A percentile compares a stretch with the other conserved stretches of the same genome.
These are phyloP conservation scores for Phytophthora cajani DNA, from an alignment of 352 stramenopile species.

Conservation along the genomic window DNA sequence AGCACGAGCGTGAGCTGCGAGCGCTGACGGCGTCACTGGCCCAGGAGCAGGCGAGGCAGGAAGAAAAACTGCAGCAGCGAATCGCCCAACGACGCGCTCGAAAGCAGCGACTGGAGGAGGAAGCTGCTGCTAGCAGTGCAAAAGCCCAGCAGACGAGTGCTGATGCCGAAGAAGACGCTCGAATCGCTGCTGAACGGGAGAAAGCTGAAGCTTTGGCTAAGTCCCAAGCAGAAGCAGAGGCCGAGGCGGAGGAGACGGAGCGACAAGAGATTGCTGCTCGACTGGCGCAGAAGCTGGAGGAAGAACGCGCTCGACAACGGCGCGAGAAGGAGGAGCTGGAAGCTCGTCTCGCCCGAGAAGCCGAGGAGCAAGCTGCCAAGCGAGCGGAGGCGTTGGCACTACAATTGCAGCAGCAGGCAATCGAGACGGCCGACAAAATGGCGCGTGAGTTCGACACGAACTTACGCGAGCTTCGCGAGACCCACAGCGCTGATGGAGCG, in stretches of 20 bases:
- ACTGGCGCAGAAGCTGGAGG: constrained; percentile 48
- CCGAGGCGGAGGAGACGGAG: constrained; percentile 43
- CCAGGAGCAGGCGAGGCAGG: constrained; percentile 65
- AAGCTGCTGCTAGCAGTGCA: constrained; percentile 20
- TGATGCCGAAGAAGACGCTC: constrained; percentile 20
- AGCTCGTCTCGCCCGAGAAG: constrained; percentile 47
- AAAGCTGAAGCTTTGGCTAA: constrained; percentile 26
- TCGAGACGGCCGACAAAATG: constrained; percentile 65
- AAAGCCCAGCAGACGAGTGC: constrained; percentile 13
- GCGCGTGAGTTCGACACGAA: constrained; percentile 72
- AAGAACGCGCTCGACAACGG: constrained; percentile 61
- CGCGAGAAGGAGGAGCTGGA: constrained; percentile 56
- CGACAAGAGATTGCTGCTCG: constrained; percentile 34
- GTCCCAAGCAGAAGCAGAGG: constrained; percentile 35
- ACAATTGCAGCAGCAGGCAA: constrained; percentile 46
- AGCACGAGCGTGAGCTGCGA: constrained; percentile 67
- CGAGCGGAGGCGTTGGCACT: constrained; percentile 23
- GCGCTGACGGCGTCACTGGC: constrained; percentile 51
- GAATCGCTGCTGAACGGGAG: constrained; percentile 24
- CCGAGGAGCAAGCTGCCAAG: constrained; percentile 48
- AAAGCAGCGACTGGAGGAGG: constrained; percentile 53
- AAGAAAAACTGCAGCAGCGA: constrained; percentile 71
- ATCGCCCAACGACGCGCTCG: constrained; percentile 58
- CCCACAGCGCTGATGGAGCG: constrained; percentile 60
- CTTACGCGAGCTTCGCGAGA: constrained; percentile 57